Conservation (phyloP, 73 alveolate species). For the Tetrahymena elliotti region DNA sequence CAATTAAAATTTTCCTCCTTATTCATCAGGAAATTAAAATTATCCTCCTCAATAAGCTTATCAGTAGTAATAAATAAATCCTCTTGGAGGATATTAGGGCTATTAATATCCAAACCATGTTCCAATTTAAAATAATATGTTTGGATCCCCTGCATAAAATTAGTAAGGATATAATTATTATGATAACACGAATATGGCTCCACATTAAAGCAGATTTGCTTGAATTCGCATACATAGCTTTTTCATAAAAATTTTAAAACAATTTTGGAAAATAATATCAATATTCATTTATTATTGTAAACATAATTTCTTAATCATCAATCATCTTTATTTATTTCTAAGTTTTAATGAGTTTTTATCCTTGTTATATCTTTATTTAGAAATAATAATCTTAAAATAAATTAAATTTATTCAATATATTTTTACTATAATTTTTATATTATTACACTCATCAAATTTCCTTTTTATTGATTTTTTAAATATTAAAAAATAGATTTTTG, state of each 20-base stretch:
- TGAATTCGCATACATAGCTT: not conserved
- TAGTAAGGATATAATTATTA: not conserved
- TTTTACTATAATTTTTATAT: no score
- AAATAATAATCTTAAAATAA: no score
- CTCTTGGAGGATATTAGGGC: not conserved
- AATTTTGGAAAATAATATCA: not conserved
- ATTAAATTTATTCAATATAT: no score
- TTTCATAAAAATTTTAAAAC: not conserved
- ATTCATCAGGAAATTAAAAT: not conserved
- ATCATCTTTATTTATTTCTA: not conserved
- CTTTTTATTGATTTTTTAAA: no score
- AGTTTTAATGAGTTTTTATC: no score
- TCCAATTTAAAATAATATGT: not conserved
- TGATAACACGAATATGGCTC: not conserved
- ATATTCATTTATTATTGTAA: no score
- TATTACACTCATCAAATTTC: no score
- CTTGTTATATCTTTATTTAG: no score
- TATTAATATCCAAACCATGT: not conserved
- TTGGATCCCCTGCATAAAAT: not conserved
- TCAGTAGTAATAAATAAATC: not conserved
- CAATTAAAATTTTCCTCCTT: not conserved
- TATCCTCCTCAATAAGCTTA: not conserved
- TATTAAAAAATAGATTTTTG: no score
- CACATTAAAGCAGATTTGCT: not conserved
- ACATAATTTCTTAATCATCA: no score